Base-by-base conservation (phyloP, 345 rosid genomes). In the Linum usitatissimum region DNA sequence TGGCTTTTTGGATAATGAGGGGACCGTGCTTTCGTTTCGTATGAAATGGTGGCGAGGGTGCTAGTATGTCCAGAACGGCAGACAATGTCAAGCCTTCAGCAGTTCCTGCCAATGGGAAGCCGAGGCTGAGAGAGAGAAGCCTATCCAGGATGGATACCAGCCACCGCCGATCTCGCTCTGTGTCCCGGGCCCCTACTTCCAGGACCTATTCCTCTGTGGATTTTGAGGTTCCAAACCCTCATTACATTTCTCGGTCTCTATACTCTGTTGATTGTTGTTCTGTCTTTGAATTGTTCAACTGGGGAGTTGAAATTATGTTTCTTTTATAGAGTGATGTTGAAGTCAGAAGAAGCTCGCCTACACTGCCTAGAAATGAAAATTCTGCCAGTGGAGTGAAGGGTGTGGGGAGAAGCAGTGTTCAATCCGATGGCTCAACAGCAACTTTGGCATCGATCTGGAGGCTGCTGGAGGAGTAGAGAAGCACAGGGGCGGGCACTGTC, bases 381-480 rank as follows among this genome's bases (percentile, higher is more conserved):
- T 48, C 54, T 70, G 17, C 54, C 60, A 59, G 17, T 60, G 23
- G 48, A 10, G 53, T 40, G 36, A 20, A 57, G 20, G 59, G 38
- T 64, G 64, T 21, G 67, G 73, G 62, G 51, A 56, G 61, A 58
- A 69, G 65, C 64, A 55, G 31, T 68, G 58, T 48, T 17, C 61
- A 65, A 57, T 48, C 80, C 7, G 67, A 62, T 59, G 71, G 65
- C 64, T 64, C 78, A 57, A 42, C 81, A 58, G 19, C 62, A 20
- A 75, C 71, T 63, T 70, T 72, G 83, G 87, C 82, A 80, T 53
- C n/a, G n/a, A n/a, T n/a, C n/a, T n/a, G n/a, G n/a, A n/a, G n/a
- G n/a, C n/a, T n/a, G n/a, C n/a, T n/a, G n/a, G n/a, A n/a, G n/a
- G n/a, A n/a, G n/a, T n/a, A n/a, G n/a, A n/a, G n/a, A n/a, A n/a